Conservation (phyloP, 208 protist genomes). For the Leishmania turanica region DNA sequence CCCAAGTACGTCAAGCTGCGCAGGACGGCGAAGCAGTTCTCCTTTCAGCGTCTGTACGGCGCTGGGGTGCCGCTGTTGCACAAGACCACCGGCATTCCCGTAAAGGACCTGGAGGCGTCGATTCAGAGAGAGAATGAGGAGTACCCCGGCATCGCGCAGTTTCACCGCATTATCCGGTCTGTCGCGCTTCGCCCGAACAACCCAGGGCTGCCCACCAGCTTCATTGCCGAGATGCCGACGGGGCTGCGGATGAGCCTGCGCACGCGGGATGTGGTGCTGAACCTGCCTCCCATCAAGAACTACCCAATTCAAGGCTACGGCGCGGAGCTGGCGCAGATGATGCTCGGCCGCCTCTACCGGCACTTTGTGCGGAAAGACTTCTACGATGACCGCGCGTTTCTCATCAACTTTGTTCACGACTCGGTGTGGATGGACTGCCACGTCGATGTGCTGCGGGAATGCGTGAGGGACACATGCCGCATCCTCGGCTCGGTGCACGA, state of each 20-base stretch:
- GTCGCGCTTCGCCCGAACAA: slow-evolving; percentile 83
- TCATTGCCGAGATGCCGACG: slow-evolving; percentile 85
- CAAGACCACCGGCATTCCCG: slow-evolving; percentile 85
- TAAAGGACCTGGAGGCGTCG: slow-evolving; percentile 66
- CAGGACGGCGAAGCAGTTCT: slow-evolving; percentile 89
- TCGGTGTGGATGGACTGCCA: slow-evolving; percentile 92
- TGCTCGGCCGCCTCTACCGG: slow-evolving; percentile 81
- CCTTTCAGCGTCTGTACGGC: slow-evolving; percentile 91
- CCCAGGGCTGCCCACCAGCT: slow-evolving; percentile 79
- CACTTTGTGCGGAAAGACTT: slow-evolving; percentile 67
- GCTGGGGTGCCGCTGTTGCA: slow-evolving; percentile 80
- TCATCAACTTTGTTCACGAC: slow-evolving; percentile 92
- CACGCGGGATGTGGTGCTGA: slow-evolving; percentile 78
- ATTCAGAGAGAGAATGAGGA: slow-evolving; percentile 72
- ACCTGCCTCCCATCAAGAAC: slow-evolving; percentile 87
- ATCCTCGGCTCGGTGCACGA: slow-evolving; percentile 69
- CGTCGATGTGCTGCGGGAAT: slow-evolving; percentile 69
- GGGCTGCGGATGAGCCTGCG: slow-evolving; percentile 77
- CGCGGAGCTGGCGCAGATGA: slow-evolving; percentile 90
- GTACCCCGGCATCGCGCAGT: slow-evolving; percentile 78
- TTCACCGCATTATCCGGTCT: slow-evolving; percentile 68
- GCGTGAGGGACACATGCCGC: slow-evolving; percentile 57
- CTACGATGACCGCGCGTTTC: slow-evolving; percentile 67
- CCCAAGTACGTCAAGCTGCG: slow-evolving; percentile 76
- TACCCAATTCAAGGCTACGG: slow-evolving; percentile 92